phyloP scores from a whole-genome alignment of 305 asterid genomes.

The Withania somnifera region DNA sequence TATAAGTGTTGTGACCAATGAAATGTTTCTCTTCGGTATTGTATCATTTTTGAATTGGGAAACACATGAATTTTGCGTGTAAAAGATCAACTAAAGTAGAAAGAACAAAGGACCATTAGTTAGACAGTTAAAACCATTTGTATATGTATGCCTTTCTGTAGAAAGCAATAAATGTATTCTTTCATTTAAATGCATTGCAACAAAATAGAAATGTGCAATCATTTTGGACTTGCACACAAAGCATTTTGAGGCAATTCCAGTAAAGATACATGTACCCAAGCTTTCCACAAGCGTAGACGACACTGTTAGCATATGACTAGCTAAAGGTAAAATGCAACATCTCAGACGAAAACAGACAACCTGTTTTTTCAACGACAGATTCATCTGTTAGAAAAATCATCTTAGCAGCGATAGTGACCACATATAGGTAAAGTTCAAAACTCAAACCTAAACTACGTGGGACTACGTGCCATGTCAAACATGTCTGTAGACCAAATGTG shows the following conservation, averaged over 20 bases:
- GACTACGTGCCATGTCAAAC: neutral
- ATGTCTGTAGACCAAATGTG: neutral
- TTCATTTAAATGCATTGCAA: neutral
- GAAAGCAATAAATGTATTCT: neutral
- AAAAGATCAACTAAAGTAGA: neutral
- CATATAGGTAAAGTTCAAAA: neutral
- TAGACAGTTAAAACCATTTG: neutral
- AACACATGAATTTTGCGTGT: neutral
- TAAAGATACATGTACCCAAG: neutral
- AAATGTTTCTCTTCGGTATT: too few species aligned
- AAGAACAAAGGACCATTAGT: neutral
- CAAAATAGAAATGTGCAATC: neutral
- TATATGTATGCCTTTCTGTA: neutral
- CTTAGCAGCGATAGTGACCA: neutral
- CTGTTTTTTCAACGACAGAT: neutral
- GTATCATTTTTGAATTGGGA: neutral
- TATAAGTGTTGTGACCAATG: neutral
- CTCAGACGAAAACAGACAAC: neutral
- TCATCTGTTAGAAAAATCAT: neutral
- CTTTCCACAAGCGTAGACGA: neutral
- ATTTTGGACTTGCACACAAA: neutral
- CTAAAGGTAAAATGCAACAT: neutral
- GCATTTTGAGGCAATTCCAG: neutral
- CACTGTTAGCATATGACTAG: neutral
- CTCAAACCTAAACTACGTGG: neutral